Base-by-base conservation (phyloP, 2,329 filamentous ascomycete genomes). In the Davidsoniella virescens region DNA sequence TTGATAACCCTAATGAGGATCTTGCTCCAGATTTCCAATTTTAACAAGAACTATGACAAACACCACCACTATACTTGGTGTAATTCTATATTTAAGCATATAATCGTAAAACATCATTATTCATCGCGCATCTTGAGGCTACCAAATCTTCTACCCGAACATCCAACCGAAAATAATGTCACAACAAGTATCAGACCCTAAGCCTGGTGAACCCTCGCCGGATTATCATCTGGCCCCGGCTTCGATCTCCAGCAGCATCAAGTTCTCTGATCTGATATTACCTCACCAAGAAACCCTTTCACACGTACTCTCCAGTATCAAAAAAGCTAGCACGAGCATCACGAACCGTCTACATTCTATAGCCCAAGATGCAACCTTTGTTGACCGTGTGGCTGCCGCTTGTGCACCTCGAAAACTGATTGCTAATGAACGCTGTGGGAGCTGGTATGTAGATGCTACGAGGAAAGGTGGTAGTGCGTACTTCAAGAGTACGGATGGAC, bases 401-500 rank as follows among this genome's bases (percentile, higher is more conserved):
- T 77, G 71, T 52, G 57, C 52, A 18, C 41, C 59, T 2, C 68
- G 90, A 1, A 87, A 87, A 0, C 69, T 96, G 1, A 70, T 96
- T 12, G 87, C 90, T 26, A 98, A 98, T 61, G 88, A 96, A 68
- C 76, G 92, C 53, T 96, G 92, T 63, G 92, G 92, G 0, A 90
- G 85, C 64, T 98, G 92, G 92, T 96, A 96, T 63, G 83, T 96
- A 23, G 66, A 70, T 33, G 81, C 81, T 0, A 63, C 63, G 6
- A 59, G 60, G 23, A 92, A 90, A 64, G 66, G 62, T 1, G 84
- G 76, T 29, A 87, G 84, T 56, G 85, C 83, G 29, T 98, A 96
- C 65, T 98, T 96, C 67, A 98, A 98, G 71, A 94, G 86, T 65
- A 98, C 92, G 2, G 92, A 98, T 66, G 92, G 92, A 1, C 92